These are phyloP conservation scores for Rhexocercosporidium sp. DNA, from an alignment of 2,329 filamentous ascomycete genomes.

Conservation along the genomic window DNA sequence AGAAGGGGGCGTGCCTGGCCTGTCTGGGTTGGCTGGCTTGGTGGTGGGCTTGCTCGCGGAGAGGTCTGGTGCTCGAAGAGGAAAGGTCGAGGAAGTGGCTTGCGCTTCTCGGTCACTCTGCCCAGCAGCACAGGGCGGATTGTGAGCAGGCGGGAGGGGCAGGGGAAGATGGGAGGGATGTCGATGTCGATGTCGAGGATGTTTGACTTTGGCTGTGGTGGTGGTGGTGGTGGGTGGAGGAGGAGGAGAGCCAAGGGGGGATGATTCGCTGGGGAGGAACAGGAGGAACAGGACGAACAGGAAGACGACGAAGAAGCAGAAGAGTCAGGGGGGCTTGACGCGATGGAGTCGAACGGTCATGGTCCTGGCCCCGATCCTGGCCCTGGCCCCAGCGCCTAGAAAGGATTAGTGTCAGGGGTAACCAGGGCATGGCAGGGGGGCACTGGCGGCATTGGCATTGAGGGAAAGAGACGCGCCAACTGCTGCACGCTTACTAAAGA, in stretches of 20 bases:
- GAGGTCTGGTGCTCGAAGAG: not conserved
- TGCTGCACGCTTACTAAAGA: not conserved
- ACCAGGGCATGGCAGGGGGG: not conserved
- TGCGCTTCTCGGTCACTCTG: not conserved
- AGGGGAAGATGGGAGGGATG: not conserved
- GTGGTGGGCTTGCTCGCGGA: no score
- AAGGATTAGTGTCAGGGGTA: conserved; percentile 12
- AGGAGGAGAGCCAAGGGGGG: not conserved
- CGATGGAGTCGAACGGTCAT: no score
- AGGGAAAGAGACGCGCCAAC: not conserved
- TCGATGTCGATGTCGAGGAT: not conserved
- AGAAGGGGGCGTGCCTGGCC: not conserved
- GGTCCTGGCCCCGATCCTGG: no score
- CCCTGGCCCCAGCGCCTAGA: conserved; percentile 8
- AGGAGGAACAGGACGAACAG: not conserved
- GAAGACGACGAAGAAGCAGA: no score
- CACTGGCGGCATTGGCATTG: no score
- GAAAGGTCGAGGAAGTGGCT: conserved; percentile 9
- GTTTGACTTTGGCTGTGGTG: not conserved
- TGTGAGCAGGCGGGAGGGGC: not conserved
- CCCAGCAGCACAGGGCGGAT: conserved; percentile 1
- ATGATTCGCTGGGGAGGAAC: not conserved
- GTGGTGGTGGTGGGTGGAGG: not conserved
- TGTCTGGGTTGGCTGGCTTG: no score
- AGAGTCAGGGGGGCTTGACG: no score